Conservation (phyloP, 805 yeast species). For the Ogataea angusta region DNA sequence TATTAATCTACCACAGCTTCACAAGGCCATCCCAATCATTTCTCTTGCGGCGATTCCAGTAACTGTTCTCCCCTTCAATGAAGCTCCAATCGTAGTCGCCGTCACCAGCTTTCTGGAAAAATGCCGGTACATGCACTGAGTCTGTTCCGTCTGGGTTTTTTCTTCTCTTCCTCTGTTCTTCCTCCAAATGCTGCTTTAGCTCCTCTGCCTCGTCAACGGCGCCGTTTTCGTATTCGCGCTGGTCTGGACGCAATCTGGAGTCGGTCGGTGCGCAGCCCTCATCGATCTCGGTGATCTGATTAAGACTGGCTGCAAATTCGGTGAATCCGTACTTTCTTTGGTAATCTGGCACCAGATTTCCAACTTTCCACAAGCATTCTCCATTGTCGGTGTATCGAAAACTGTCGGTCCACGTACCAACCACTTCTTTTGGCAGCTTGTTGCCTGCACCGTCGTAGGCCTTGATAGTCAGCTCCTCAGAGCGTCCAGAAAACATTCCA, state of each 20-base stretch:
- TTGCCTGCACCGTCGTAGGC: constrained; percentile 39
- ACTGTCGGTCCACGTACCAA: constrained; percentile 84
- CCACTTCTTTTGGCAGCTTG: constrained; percentile 35
- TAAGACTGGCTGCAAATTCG: constrained; percentile 73
- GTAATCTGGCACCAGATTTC: constrained; percentile 56
- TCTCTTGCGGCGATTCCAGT: constrained; percentile 75
- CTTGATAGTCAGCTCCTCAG: constrained; percentile 59
- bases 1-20: constrained; percentile 50
- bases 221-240: constrained; percentile 67
- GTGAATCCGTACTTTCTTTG: constrained; percentile 82
- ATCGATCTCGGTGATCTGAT: constrained; percentile 75
- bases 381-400: constrained; percentile 44
- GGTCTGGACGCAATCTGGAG: constrained; percentile 87
- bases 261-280: constrained; percentile 78
- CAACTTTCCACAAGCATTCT: constrained; percentile 64
- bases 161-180: constrained; percentile 75
- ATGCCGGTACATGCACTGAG: constrained; percentile 51
- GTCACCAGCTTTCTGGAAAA: constrained; percentile 49
- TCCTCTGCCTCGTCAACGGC: constrained; percentile 68
- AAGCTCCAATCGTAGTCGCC: constrained; percentile 48
- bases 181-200: constrained; percentile 67
- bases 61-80: constrained; percentile 56
- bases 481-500: constrained; percentile 82
- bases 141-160: constrained; percentile 47
- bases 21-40: constrained; percentile 58